Evolutionary conservation across 345 rosid genomes (phyloP), one percentile per base, ranked within the genome.

Genomic region (Gossypium thurberi): DNA sequence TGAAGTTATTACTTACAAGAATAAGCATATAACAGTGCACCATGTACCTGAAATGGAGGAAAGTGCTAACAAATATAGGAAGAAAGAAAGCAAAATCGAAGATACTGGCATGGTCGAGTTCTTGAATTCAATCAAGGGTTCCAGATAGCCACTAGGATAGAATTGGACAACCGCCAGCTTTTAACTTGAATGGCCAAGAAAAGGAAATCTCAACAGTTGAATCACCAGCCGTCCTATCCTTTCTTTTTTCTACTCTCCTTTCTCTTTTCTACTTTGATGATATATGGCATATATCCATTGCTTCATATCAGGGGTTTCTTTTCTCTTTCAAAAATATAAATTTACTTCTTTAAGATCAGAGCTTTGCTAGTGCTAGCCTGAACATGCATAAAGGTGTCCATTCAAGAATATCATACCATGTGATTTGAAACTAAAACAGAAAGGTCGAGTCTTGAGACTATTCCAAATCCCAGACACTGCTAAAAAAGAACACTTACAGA

Each of bases 261-360:
- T 59, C 57, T 78, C 46, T 78, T 69, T 80, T 44, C 83, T 56
- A 62, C 84, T 84, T 79, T 82, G 33, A 69, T 10, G 68, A 50
- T 47, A 72, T 8, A 76, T 69, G 69, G 90, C 77, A 79, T 82
- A 85, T 82, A 81, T 89, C 63, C 96, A 75, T 91, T 86, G 77
- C 94, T 86, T 87, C 84, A 57, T 23, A 62, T 58, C 25, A 70
- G 70, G 79, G 87, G 57, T 78, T 80, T 80, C 85, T 82, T 80
- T 81, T 77, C 61, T 70, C 52, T 65, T 8, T 56, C 44, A 20
- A 48, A 69, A 50, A 69, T 14, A 70, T 42, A 40, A 23, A 58
- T 58, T 10, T 63, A 23, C 70, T 47, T 46, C 42, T 47, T 48
- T 48, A 67, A 9, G 43, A 25, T 48, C 51, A 48, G 14, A 67